A percentile compares a stretch with the other conserved stretches of the same genome.
These are phyloP conservation scores for Aureobasidium musti DNA, from an alignment of 2,329 filamentous ascomycete genomes.

Conservation along the genomic window DNA sequence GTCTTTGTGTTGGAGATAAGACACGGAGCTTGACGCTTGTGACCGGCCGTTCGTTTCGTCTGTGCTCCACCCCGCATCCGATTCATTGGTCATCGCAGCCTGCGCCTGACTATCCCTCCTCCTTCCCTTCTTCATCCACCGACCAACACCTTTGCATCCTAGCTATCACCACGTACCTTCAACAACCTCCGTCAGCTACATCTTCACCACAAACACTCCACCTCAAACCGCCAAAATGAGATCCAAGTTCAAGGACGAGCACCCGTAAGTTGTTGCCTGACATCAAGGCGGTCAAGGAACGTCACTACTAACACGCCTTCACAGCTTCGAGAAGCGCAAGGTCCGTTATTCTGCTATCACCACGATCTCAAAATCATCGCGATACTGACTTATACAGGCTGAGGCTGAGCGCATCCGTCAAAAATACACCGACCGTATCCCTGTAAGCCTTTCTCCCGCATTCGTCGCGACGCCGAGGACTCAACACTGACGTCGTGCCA, in stretches of 20 bases:
- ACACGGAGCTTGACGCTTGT: constrained; percentile 23
- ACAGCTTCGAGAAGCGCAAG: constrained; percentile 95
- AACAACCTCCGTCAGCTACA: constrained; percentile 6
- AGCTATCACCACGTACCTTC: background rate
- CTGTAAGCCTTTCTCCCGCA: constrained; percentile 63
- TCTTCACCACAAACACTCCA: constrained; percentile 26
- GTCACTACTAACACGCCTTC: constrained; percentile 30
- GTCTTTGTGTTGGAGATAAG: constrained; percentile 16
- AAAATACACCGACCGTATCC: constrained; percentile 98
- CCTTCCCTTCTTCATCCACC: constrained; percentile 13
- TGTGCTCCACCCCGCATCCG: constrained; percentile 26
- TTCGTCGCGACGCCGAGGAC: constrained; percentile 18
- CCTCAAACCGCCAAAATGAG: constrained; percentile 68
- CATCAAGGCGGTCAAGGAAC: constrained; percentile 29
- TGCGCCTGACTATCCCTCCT: constrained; percentile 18
- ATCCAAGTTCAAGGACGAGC: constrained; percentile 99
- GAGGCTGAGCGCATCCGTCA: constrained; percentile 99
- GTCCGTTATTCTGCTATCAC: constrained; percentile 26
- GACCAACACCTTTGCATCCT: constrained; percentile 12
- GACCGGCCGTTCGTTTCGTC: constrained; percentile 8
- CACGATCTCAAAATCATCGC: background rate
- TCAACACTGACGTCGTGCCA: constrained; percentile 20
- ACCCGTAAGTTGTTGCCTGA: constrained; percentile 56
- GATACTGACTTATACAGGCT: constrained; percentile 50
- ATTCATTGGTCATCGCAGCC: constrained; percentile 27